Evolutionary conservation across 495 filamentous ascomycete species (phyloP), one percentile per base, ranked within the genome.

Genomic region (Aspergillus wentii): DNA sequence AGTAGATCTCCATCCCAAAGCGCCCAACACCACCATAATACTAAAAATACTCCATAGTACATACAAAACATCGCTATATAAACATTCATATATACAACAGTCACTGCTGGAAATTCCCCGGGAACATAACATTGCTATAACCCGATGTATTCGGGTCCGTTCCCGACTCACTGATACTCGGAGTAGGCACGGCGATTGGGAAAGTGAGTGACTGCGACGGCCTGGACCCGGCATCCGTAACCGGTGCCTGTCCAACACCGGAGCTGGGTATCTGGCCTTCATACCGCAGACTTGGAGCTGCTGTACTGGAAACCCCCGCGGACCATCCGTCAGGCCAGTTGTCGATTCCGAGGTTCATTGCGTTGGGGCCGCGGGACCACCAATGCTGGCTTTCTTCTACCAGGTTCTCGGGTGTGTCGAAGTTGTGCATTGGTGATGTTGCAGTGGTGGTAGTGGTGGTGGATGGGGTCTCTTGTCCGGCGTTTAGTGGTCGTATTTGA

Each of bases 351-450:
- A 71, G 40, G 6, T 53, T 57, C 27, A 74, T 46, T 5, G 57
- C 56, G 14, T 59, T 62, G 8, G 73, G 61, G 43, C 78, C 74
- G 5, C 62, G 57, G 28, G 74, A 52, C 76, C 75, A 80, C 77
- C 76, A 81, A 23, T 79, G 69, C 33, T 76, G 76, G 38, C 68
- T 75, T 29, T 75, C 69, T 32, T 72, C 66, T 5, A 78, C 66
- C 15, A 76, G 43, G 4, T 66, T 66, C 8, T 75, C 69, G 3
- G 72, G 54, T 5, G 61, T 62, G 8, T 70, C 69, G 16, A 77
- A 64, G 17, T 52, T 52, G 5, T 68, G 47, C 16, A 61, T 43
- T 9, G 69, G 61, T 1, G 65, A 62, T 19, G 51, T 49, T 15
- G 39, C 44, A 1, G 59, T 54, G 3, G 51, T 49, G 15, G 39